These are phyloP conservation scores for Sextonia rubra DNA, from an alignment of 164 flowering plant genomes.

Conservation along the genomic window DNA sequence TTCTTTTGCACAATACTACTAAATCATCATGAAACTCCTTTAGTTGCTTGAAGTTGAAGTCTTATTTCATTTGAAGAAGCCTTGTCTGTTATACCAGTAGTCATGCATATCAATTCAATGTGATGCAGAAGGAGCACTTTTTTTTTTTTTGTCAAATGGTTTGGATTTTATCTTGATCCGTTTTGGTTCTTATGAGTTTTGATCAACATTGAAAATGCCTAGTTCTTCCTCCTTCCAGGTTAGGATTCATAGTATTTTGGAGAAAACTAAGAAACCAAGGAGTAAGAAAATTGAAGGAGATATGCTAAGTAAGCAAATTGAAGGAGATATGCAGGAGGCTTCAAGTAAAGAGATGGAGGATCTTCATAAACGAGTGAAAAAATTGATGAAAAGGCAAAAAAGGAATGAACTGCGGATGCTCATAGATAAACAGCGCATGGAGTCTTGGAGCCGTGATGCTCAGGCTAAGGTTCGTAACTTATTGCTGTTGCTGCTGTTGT, in stretches of 20 bases:
- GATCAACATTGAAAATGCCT: not conserved
- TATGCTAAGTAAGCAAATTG: too few species aligned
- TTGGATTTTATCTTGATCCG: not conserved
- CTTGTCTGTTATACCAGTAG: too few species aligned
- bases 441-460: slow-evolving; percentile 67
- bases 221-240: slow-evolving; percentile 36
- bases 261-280: slow-evolving; percentile 46
- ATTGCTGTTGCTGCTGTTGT: not conserved
- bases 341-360: slow-evolving; percentile 40
- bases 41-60: too few species aligned
- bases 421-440: slow-evolving; percentile 41
- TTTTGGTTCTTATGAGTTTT: not conserved
- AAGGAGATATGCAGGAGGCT: too few species aligned
- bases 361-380: slow-evolving; percentile 54
- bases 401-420: slow-evolving; percentile 54
- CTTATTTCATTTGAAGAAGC: too few species aligned
- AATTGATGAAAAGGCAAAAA: slow-evolving; percentile 55
- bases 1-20: too few species aligned
- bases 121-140: too few species aligned
- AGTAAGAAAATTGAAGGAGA: slow-evolving; percentile 27
- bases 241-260: slow-evolving; percentile 65
- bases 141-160: not conserved
- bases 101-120: too few species aligned
- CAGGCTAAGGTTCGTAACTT: slow-evolving; percentile 72
- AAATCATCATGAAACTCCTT: not conserved